These are phyloP conservation scores for Blastobotrys petasosporus DNA, from an alignment of 1,139 yeast genomes.

Conservation along the genomic window DNA sequence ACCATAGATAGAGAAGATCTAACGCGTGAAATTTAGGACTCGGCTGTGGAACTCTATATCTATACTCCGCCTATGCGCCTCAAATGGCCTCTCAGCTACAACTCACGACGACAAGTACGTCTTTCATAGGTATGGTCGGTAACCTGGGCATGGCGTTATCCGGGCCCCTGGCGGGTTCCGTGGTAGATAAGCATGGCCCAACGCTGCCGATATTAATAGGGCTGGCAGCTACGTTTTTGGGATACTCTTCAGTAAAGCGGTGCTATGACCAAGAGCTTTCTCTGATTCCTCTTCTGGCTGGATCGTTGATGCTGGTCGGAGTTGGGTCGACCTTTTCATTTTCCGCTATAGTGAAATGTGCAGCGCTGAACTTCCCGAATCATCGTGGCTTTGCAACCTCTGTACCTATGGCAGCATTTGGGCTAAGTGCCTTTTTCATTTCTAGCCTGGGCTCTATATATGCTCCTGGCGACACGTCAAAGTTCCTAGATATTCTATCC, in stretches of 20 bases:
- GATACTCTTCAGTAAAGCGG: constrained; percentile 29
- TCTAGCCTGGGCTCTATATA: constrained; percentile 31
- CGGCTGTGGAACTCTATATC: constrained; percentile 56
- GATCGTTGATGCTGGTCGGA: constrained; percentile 33
- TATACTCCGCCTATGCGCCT: constrained; percentile 61
- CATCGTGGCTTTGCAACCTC: constrained; percentile 38
- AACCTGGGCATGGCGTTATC: constrained; percentile 53
- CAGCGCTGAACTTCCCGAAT: constrained; percentile 38
- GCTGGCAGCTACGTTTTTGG: constrained; percentile 27
- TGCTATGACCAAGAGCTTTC: constrained; percentile 22
- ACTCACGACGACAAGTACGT: constrained; percentile 50
- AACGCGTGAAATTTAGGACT: constrained; percentile 23
- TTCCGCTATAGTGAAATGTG: constrained; percentile 39
- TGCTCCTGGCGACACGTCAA: constrained; percentile 30
- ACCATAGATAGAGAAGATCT: not conserved
- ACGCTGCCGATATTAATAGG: constrained; percentile 34
- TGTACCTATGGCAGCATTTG: constrained; percentile 41
- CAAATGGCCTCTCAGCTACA: constrained; percentile 50
- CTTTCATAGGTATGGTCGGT: constrained; percentile 53
- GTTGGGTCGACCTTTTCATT: constrained; percentile 37
- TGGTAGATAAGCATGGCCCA: constrained; percentile 55
- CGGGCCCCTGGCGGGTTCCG: constrained; percentile 55
- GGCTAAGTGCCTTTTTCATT: constrained; percentile 37
- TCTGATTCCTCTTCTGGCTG: constrained; percentile 25
- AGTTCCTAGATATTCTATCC: constrained; percentile 31